A percentile compares a stretch with the other conserved stretches of the same genome.
Evolutionary conservation across 2,329 filamentous ascomycete species (phyloP).

Genomic region (Chrysoporthe deuterocubensis): DNA sequence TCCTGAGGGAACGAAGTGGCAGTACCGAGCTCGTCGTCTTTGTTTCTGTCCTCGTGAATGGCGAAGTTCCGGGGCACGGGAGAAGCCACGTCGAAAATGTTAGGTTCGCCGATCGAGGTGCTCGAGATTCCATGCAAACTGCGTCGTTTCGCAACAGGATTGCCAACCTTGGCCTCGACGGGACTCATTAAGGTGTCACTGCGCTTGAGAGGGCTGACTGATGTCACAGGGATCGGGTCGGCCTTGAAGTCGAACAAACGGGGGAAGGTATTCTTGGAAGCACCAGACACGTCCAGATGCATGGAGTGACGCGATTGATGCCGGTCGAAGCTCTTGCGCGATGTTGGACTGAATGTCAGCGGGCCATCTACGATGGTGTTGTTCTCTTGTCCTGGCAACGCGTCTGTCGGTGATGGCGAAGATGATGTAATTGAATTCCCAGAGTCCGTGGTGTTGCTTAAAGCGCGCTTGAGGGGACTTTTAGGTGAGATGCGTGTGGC

Average conservation of each 20-base stretch:
- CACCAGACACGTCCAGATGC: constrained; percentile 60
- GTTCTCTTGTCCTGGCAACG: constrained; percentile 51
- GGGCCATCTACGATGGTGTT: constrained; percentile 36
- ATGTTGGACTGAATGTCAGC: constrained; percentile 44
- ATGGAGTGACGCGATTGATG: constrained; percentile 55
- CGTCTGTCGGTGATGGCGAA: constrained; percentile 45
- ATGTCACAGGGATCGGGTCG: constrained; percentile 55
- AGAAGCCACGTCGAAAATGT: constrained; percentile 71
- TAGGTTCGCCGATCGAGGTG: constrained; percentile 66
- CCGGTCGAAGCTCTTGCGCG: constrained; percentile 53
- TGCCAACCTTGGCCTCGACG: constrained; percentile 77
- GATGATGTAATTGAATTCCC: constrained; percentile 67
- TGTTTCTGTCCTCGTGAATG: constrained; percentile 44
- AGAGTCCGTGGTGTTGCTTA: constrained; percentile 71
- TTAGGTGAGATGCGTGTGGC: constrained; percentile 70
- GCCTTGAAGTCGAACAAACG: constrained; percentile 54
- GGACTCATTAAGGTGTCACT: constrained; percentile 89
- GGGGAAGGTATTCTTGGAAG: constrained; percentile 54
- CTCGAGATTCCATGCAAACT: constrained; percentile 79
- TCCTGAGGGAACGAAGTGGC: constrained; percentile 45
- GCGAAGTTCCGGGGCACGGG: constrained; percentile 52
- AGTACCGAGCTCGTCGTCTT: constrained; percentile 58
- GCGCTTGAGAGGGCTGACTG: constrained; percentile 86
- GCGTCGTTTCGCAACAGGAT: constrained; percentile 87
- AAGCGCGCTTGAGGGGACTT: constrained; percentile 78